Base-by-base conservation (phyloP, 2,329 filamentous ascomycete genomes). In the Orbilia oligospora region DNA sequence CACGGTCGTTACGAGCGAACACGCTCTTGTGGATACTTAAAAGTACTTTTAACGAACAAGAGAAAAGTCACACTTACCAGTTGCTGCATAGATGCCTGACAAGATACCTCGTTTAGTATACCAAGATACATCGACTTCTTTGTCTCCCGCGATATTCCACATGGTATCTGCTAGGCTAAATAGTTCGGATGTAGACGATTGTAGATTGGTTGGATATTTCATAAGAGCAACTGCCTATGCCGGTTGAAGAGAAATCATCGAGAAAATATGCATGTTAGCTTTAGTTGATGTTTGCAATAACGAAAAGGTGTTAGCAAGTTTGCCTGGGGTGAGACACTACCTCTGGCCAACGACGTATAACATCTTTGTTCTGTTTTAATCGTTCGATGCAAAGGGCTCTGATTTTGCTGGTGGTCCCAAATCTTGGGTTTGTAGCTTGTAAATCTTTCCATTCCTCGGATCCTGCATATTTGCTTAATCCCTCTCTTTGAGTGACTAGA, bases 91-190 rank as follows among this genome's bases (percentile, higher is more conserved):
- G n/a, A 92, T 87, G 1, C 88, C 87, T 0, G 89, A 87, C 24
- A 93, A 84, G 0, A 87, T 88, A 8, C 89, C 87, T 2, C 91
- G 87, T 83, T 91, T 92, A 1, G 90, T 90, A 82, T 99, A 99
- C 96, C 96, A 99, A 3, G 90, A 91, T 3, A 90, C 89, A 84
- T 98, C 94, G 77, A 97, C 92, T 22, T 91, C 89, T 22, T 86
- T 87, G 84, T 98, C 96, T 64, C 93, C 93, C 0, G 95, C 90
- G 3, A 97, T 89, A 83, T 92, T 94, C 88, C 92, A 93, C 65
- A 99, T 97, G 84, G 99, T 96, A 84, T 97, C 95, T n/a, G 92
- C 89, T 3, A 99, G 89, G 63, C 89, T 87, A 49, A 92, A 90
- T 3, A 99, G 89, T 85, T 98, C 96, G 53, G 88, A 88, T 2